phyloP scores from a whole-genome alignment of 208 protist species.

The Leishmania guyanensis region DNA sequence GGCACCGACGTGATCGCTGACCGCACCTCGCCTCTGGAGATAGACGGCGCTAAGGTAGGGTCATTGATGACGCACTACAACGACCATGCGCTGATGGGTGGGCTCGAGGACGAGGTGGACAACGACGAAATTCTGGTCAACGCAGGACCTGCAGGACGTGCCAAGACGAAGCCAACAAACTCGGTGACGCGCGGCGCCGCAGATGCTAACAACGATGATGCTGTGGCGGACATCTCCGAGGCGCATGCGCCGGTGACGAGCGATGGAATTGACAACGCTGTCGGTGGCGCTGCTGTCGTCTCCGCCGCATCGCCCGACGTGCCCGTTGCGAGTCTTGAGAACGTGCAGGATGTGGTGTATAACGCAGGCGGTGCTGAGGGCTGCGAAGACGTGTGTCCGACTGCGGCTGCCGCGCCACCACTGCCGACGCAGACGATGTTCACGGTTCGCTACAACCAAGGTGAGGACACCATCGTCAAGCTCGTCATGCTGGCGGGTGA shows the following conservation, averaged over 20 bases:
- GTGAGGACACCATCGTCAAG: constrained; percentile 81
- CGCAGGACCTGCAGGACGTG: neutral
- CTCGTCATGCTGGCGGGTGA: constrained; percentile 76
- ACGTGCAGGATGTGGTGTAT: neutral
- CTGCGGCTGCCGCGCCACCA: constrained; percentile 11
- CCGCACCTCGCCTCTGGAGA: neutral
- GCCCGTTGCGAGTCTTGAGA: neutral
- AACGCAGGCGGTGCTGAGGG: neutral
- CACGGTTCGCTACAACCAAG: constrained; percentile 52
- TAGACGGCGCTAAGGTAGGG: neutral
- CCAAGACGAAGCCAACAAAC: neutral
- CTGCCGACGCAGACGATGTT: constrained; percentile 32
- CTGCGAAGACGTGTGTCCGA: constrained; percentile 12
- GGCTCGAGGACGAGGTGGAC: neutral
- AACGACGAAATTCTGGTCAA: neutral
- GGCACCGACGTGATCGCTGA: neutral
- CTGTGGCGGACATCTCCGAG: neutral
- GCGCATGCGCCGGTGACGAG: neutral
- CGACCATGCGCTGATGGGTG: neutral
- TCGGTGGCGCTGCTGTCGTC: neutral
- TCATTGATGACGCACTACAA: neutral
- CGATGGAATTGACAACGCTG: neutral
- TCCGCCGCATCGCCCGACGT: neutral
- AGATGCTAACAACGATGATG: neutral
- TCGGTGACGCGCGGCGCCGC: neutral